These are phyloP conservation scores for Mitragyna speciosa DNA, from an alignment of 257 asterid genomes.

Conservation along the genomic window DNA sequence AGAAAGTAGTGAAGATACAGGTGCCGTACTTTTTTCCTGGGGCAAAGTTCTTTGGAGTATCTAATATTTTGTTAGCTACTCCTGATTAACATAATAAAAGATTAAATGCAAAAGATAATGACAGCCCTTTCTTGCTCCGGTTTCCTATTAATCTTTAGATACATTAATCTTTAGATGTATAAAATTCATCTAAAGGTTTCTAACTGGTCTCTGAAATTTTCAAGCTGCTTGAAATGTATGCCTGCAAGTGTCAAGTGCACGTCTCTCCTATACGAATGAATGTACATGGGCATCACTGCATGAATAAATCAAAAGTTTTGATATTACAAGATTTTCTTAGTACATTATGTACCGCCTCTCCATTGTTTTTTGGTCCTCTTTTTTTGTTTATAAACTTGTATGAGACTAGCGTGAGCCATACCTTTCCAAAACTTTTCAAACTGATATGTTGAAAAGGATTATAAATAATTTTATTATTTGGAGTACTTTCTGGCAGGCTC, in stretches of 20 bases:
- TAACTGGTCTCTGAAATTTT: neutral
- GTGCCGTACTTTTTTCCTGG: conserved; percentile 31
- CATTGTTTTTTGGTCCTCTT: neutral
- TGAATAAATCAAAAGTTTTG: neutral
- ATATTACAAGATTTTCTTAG: neutral
- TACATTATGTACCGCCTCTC: neutral
- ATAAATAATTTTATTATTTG: conserved; percentile 11
- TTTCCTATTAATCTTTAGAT: neutral
- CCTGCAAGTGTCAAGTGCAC: neutral
- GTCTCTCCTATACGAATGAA: neutral
- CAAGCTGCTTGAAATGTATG: conserved; percentile 3
- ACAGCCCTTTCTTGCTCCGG: neutral
- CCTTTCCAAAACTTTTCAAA: neutral
- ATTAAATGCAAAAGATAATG: neutral
- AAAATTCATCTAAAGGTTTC: neutral
- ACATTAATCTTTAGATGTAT: too few species aligned
- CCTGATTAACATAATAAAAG: neutral
- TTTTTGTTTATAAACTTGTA: neutral
- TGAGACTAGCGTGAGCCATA: neutral
- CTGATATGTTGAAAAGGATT: neutral
- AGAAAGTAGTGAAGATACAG: conserved; percentile 96
- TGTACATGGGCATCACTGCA: neutral
- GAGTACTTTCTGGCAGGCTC: conserved; percentile 57
- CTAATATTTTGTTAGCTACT: neutral
- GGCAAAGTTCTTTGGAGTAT: neutral